Evolutionary conservation across 345 rosid genomes (phyloP), one percentile per base, ranked within the genome.

Genomic region (Populus alba): DNA sequence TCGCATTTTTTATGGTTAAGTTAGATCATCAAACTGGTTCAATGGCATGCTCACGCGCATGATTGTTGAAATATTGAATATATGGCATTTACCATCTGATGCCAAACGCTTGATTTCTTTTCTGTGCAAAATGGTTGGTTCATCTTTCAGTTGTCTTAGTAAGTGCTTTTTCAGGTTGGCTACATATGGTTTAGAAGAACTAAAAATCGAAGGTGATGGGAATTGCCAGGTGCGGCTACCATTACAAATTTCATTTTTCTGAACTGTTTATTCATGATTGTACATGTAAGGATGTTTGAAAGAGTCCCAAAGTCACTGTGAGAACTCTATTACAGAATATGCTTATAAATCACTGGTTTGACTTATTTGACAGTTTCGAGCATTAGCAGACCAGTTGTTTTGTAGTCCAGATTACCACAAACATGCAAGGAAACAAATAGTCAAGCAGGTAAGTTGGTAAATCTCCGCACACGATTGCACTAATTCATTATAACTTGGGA

Each of bases 171-270:
- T 83, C 75, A 93, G 99, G 86, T 84, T 95, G 91, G 83, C 86
- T 3, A 87, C 94, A n/a, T 95, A 93, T 89, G 92, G 88, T 43
- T 84, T 95, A 82, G 90, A 89, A 66, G 99, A 95, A 85, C 75
- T 95, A 77, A 95, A 90, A 78, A 92, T 93, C 37, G 99, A 91
- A 78, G 97, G 99, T 38, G 99, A 95, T 82, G 99, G 99, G 47
- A 95, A 95, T 84, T 95, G 98, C 81, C 98, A 95, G 99, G 99
- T 93, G 73, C 39, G 55, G 29, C 29, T 66, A 73, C 57, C 35
- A 47, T 7, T 47, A 55, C 65, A 16, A 49, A 6, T 77, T 76
- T 74, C 68, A 15, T 72, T 12, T 77, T 6, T 35, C 20, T 59
- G 29, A 59, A n/a, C 10, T 31, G 55, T 20, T 67, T 63, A 37